Evolutionary conservation across 116 monocot genomes (phyloP), one percentile per base, ranked within the genome.

Genomic region (Zostera marina): DNA sequence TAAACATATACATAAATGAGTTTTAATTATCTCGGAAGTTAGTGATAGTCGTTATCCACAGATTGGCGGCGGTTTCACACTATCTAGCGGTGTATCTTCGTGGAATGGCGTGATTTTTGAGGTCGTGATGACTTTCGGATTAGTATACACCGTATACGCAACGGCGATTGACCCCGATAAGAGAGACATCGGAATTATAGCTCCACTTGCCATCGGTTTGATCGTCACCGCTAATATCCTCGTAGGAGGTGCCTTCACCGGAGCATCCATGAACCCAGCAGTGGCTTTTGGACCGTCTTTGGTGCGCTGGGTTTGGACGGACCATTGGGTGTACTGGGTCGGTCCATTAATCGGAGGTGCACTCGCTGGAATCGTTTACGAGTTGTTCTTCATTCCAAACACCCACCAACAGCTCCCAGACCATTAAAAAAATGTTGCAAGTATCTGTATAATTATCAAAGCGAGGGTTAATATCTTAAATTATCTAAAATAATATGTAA

Each of bases 251-350:
- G 70, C 91, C 1, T 91, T 91, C 47, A 85, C 78, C 20, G 91
- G 91, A 7, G 91, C 82, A 12, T 71, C 77, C 9, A 91, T 91
- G 91, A 91, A 91, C 65, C 91, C 91, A 11, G 91, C 91, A 0
- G 22, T 81, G 20, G 91, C 76, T 1, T 91, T 89, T 24, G 89
- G 89, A 2, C 81, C 84, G 2, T 84, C 89, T 14, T 57, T 89
- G 7, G 84, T 89, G 5, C 79, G 85, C 1, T 76, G 91, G 82
- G 32, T 72, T 49, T 91, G 91, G 91, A 58, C 51, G 22, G 22
- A 63, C 76, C 91, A 91, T 60, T 91, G 91, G 91, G 72, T 91
- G n/a, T 91, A 85, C 64, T 91, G 91, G 85, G 25, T 91, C 6
- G 91, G 91, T 0, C 85, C 91, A 0, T 65, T 85, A 8, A 22